Conservation (phyloP, 345 rosid species). For the Rhizophora apiculata region DNA sequence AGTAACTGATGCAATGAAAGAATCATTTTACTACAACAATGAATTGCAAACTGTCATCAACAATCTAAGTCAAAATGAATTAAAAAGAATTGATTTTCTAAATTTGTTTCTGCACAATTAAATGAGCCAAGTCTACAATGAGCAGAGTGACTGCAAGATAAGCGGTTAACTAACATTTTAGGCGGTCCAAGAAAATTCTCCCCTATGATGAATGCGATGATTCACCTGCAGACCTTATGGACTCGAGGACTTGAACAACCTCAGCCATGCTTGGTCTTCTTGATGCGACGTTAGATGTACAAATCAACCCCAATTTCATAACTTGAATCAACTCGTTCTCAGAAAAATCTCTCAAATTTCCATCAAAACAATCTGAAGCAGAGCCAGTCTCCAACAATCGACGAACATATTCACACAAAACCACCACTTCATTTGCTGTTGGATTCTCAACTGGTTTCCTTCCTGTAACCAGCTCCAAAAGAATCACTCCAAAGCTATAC, state of each 20-base stretch:
- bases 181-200: conserved; percentile 13
- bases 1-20: conserved; percentile 17
- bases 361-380: conserved; percentile 83
- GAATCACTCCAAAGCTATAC: conserved; percentile 87
- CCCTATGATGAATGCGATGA: conserved; percentile 32
- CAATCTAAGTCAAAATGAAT: conserved; percentile 35
- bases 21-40: conserved; percentile 40
- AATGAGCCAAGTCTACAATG: conserved; percentile 28
- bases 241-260: conserved; percentile 94
- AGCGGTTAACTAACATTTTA: conserved; percentile 10
- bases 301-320: conserved; percentile 84
- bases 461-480: conserved; percentile 87
- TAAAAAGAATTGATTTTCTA: conserved; percentile 46
- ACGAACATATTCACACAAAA: conserved; percentile 80
- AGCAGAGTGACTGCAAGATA: conserved; percentile 16
- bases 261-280: conserved; percentile 98
- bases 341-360: conserved; percentile 60
- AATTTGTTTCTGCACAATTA: conserved; percentile 29
- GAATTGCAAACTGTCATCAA: conserved; percentile 24
- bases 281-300: conserved; percentile 65
- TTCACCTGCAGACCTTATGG: conserved; percentile 63
- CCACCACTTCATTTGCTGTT: conserved; percentile 53
- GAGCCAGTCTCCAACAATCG: conserved; percentile 65
- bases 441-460: conserved; percentile 91
- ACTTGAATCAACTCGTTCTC: conserved; percentile 93